These are phyloP conservation scores for Knufia fluminis DNA, from an alignment of 2,329 filamentous ascomycete genomes.

Conservation along the genomic window DNA sequence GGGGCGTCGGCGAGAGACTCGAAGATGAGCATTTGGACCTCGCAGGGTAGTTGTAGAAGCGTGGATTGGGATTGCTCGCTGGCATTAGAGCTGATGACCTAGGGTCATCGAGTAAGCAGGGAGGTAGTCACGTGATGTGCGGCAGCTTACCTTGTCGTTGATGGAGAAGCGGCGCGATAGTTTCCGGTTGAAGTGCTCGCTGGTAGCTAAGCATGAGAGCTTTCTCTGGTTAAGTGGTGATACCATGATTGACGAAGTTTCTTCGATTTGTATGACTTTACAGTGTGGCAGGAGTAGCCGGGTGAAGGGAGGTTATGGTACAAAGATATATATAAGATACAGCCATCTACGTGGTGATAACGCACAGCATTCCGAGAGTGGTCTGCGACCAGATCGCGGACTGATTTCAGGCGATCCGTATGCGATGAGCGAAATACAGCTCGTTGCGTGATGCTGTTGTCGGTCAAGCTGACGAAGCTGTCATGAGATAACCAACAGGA, in stretches of 20 bases:
- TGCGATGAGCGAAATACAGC: no score
- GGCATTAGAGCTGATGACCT: conserved; percentile 6
- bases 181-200: conserved; percentile 20
- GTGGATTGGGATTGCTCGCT: conserved; percentile 5
- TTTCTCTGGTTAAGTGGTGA: background rate
- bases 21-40: conserved; percentile 20
- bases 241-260: background rate
- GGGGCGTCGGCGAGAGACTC: conserved; percentile 18
- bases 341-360: no score
- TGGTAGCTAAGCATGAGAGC: conserved; percentile 14
- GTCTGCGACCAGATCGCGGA: no score
- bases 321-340: no score
- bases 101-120: conserved; percentile 5
- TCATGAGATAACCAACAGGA: no score
- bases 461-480: no score
- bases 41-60: conserved; percentile 19
- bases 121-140: background rate
- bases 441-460: no score
- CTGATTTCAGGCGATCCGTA: no score
- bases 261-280: background rate
- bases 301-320: no score
- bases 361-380: no score
- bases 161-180: conserved; percentile 15
- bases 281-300: no score
- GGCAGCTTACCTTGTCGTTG: conserved; percentile 11